Evolutionary conservation across 2,329 filamentous ascomycete species (phyloP).

Genomic region (Diplodia intermedia): DNA sequence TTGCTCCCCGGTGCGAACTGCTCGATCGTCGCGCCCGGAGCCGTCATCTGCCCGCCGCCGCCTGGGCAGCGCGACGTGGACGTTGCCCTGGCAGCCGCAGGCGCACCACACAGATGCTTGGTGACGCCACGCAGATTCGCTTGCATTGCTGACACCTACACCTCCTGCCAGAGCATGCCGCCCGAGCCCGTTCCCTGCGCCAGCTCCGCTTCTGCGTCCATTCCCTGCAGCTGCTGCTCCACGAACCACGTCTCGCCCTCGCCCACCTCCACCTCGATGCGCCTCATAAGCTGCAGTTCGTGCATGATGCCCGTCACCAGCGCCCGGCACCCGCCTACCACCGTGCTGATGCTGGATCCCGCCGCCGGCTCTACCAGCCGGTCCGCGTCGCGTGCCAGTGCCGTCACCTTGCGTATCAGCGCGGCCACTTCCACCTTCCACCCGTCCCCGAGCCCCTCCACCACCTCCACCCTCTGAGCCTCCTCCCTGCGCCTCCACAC

Average conservation of each 20-base stretch:
- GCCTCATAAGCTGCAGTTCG: slow-evolving; percentile 46
- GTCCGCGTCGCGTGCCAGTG: slow-evolving; percentile 44
- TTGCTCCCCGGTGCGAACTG: not conserved
- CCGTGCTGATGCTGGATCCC: slow-evolving; percentile 45
- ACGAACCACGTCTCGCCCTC: slow-evolving; percentile 47
- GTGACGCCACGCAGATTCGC: slow-evolving; percentile 24
- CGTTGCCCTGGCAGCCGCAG: slow-evolving; percentile 20
- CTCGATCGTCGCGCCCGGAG: not conserved
- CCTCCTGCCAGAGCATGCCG: slow-evolving; percentile 3
- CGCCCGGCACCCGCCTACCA: slow-evolving; percentile 42
- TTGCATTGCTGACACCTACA: slow-evolving; percentile 30
- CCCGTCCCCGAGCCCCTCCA: slow-evolving; percentile 42
- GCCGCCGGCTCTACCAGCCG: slow-evolving; percentile 39
- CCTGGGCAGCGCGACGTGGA: not conserved
- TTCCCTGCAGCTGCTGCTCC: slow-evolving; percentile 35
- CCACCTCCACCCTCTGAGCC: slow-evolving; percentile 28
- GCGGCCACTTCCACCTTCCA: slow-evolving; percentile 47
- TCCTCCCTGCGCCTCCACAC: slow-evolving; percentile 38
- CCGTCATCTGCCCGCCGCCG: not conserved
- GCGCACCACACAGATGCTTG: slow-evolving; percentile 14
- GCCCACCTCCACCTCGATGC: slow-evolving; percentile 43
- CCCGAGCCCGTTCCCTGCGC: not conserved
- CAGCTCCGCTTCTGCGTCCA: not conserved
- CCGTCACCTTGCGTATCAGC: slow-evolving; percentile 45
- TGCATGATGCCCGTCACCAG: slow-evolving; percentile 43